Conservation (phyloP, 2,329 filamentous ascomycete genomes). For the Pseudocercospora musae region DNA sequence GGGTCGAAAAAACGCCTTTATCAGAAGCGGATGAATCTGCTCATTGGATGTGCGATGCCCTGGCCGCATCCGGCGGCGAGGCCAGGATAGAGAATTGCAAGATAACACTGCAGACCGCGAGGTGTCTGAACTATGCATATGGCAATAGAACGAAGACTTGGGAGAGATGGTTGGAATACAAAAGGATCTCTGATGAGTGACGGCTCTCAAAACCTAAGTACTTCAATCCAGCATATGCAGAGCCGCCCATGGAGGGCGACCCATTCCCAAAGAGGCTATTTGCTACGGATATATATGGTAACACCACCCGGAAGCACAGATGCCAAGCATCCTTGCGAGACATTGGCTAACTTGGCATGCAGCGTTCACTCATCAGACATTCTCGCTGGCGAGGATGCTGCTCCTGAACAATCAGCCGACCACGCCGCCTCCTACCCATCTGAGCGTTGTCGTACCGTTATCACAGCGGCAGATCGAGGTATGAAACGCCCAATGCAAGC, state of each 20-base stretch:
- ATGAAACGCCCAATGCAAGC: neutral
- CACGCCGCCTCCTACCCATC: neutral
- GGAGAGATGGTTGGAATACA: slow-evolving; percentile 8
- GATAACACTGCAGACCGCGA: slow-evolving; percentile 4
- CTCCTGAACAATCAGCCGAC: slow-evolving; percentile 5
- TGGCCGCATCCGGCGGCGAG: neutral
- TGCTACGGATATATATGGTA: slow-evolving; percentile 11
- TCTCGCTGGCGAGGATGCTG: neutral
- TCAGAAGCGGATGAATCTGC: neutral
- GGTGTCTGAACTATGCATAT: slow-evolving; percentile 8
- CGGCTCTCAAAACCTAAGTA: slow-evolving; percentile 5
- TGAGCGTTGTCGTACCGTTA: slow-evolving; percentile 1
- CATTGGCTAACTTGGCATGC: neutral
- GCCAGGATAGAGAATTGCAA: slow-evolving; percentile 9
- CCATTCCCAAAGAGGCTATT: slow-evolving; percentile 12
- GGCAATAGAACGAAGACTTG: slow-evolving; percentile 3
- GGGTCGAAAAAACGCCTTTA: slow-evolving; percentile 6
- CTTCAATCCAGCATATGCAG: neutral
- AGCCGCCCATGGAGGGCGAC: slow-evolving; percentile 1
- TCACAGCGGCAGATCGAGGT: neutral
- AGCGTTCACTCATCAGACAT: slow-evolving; percentile 6
- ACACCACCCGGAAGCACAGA: neutral
- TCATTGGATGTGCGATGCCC: slow-evolving; percentile 6
- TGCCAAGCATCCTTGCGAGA: neutral
- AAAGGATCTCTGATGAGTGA: slow-evolving; percentile 1